phyloP scores from a whole-genome alignment of 768 basidiomycete genomes.

The Termitomyces sp. region DNA sequence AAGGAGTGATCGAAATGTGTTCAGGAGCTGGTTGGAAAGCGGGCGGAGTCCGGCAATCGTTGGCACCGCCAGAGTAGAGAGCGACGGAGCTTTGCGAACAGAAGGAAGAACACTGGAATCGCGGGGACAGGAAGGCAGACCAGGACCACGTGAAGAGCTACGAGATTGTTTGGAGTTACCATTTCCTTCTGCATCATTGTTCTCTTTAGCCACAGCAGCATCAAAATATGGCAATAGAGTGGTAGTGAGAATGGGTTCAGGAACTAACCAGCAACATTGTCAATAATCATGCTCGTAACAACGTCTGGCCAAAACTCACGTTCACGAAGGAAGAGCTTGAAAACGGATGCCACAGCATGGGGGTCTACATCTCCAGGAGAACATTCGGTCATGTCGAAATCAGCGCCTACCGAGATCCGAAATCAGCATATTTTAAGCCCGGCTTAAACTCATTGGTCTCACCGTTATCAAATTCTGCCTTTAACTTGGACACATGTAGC shows the following conservation, averaged over 20 bases:
- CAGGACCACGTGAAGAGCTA: constrained; percentile 15
- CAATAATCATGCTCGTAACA: background rate
- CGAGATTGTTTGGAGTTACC: constrained; percentile 3
- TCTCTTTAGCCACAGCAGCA: constrained; percentile 60
- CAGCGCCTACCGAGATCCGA: constrained; percentile 54
- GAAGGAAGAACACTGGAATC: constrained; percentile 28
- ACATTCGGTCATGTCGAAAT: constrained; percentile 76
- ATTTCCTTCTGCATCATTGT: constrained; percentile 17
- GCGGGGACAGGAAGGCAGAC: constrained; percentile 14
- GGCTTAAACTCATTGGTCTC: background rate
- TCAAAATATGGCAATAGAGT: constrained; percentile 74
- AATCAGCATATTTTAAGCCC: constrained; percentile 7
- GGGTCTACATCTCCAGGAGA: constrained; percentile 88
- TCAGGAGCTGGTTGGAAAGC: constrained; percentile 53
- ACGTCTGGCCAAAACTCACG: constrained; percentile 45
- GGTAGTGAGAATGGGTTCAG: constrained; percentile 78
- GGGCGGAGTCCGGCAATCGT: constrained; percentile 55
- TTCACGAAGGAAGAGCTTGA: constrained; percentile 91
- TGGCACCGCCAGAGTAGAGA: constrained; percentile 75
- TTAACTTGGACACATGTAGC: constrained; percentile 70
- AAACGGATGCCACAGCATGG: constrained; percentile 88
- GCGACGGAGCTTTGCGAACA: constrained; percentile 73
- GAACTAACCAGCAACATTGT: constrained; percentile 47
- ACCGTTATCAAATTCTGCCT: constrained; percentile 81
- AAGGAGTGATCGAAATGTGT: constrained; percentile 59